Evolutionary conservation across 805 yeast genomes (phyloP).

Genomic region (Pichia eremophila): DNA sequence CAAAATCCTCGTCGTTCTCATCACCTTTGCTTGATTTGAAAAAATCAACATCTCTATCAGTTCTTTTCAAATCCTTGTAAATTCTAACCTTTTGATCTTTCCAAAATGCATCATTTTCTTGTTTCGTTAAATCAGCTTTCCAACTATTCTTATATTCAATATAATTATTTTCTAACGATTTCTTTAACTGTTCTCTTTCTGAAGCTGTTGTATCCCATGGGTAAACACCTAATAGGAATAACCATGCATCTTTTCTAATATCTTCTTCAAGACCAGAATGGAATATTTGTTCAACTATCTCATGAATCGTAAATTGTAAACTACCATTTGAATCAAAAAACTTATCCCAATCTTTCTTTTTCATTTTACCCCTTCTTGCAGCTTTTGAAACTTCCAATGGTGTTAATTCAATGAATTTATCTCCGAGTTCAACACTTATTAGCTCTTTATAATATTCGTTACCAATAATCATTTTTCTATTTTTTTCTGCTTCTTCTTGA

Average conservation of each 20-base stretch:
- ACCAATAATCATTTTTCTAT: conserved; percentile 41
- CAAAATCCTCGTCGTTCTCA: conserved; percentile 13
- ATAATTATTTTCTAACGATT: conserved; percentile 44
- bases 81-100: conserved; percentile 82
- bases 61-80: conserved; percentile 87
- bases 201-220: conserved; percentile 78
- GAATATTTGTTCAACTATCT: conserved; percentile 74
- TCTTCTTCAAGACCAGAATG: conserved; percentile 72
- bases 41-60: conserved; percentile 69
- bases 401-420: conserved; percentile 38
- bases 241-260: conserved; percentile 73
- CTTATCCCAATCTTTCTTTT: conserved; percentile 69
- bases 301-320: conserved; percentile 60
- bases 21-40: conserved; percentile 28
- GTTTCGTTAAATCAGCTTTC: conserved; percentile 48
- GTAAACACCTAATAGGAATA: conserved; percentile 69
- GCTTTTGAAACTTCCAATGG: conserved; percentile 51
- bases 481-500: conserved; percentile 78
- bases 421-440: conserved; percentile 54
- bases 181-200: conserved; percentile 53
- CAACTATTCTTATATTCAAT: conserved; percentile 57
- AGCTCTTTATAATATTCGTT: conserved; percentile 49
- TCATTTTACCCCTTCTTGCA: conserved; percentile 60
- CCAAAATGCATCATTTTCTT: conserved; percentile 60
- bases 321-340: conserved; percentile 77